Evolutionary conservation across 768 basidiomycete species (phyloP), one percentile per base, ranked within the genome.

Genomic region (Mycena haematopus): DNA sequence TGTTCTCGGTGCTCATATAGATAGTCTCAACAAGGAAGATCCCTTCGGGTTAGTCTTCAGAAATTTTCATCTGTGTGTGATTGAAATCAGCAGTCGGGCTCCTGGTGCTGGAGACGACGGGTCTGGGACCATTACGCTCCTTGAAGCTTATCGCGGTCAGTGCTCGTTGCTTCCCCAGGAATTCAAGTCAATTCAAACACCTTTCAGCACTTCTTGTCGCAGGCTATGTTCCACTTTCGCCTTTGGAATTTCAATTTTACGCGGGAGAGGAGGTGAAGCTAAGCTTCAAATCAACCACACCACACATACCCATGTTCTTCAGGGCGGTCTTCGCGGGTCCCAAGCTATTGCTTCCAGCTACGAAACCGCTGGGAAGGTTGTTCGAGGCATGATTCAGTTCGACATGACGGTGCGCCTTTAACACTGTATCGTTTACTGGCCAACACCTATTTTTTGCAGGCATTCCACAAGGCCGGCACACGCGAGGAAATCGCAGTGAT

Each of bases 281-380:
- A 38, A 24, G 3, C 29, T 19, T 19, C 19, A 21, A 42, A 33
- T 14, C 8, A n/a, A 5, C 13, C 14, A 15, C 3, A 36, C 11
- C 36, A 36, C 36, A 36, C 36, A 15, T 36, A 36, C 36, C 19
- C 31, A 51, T 11, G 1, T 52, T 35, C 25, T 52, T 19, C 21
- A 73, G 53, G 71, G 69, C 35, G 75, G 75, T 21, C 66, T 73
- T 17, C 65, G 73, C 7, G 80, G 80, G n/a, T 77, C 78, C 44
- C 77, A 78, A 62, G 80, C 79, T 14, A 68, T 84, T 45, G 80
- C 75, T 19, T 72, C 75, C 38, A 66, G 70, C 25, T 82, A 79
- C 64, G 76, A 76, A 60, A 68, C 70, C 40, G 65, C 70, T 9
- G 76, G 72, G 10, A 72, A 70, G 58, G 71, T 75, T 22, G 75